These are phyloP conservation scores for Musa beccarii DNA, from an alignment of 176 grass and related monocot genomes.

Conservation along the genomic window DNA sequence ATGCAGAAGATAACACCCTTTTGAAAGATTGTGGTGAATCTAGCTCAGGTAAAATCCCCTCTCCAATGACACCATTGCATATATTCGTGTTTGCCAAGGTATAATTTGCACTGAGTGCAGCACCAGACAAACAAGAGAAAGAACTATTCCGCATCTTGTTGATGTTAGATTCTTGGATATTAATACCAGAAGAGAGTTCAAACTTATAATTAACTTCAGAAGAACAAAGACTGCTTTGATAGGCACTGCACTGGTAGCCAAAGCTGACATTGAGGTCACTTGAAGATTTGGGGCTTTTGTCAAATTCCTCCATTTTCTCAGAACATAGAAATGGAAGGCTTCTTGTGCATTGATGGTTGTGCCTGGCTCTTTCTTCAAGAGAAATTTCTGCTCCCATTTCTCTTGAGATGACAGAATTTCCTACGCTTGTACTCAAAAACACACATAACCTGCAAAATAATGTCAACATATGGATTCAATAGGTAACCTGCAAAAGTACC, in stretches of 20 bases:
- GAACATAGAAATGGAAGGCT: not conserved
- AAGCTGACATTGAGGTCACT: constrained; percentile 26
- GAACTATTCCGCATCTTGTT: constrained; percentile 47
- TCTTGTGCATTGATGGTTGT: not conserved
- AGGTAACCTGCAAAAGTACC: not conserved
- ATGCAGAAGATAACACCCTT: constrained; percentile 79
- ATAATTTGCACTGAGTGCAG: constrained; percentile 93
- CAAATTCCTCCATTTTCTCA: constrained; percentile 12
- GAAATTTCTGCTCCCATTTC: constrained; percentile 35
- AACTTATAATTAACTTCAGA: constrained; percentile 33
- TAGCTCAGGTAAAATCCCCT: constrained; percentile 87
- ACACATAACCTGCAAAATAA: constrained; percentile 10
- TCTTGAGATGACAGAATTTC: constrained; percentile 7
- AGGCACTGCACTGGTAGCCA: constrained; percentile 19
- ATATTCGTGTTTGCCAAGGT: constrained; percentile 96
- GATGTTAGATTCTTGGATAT: constrained; percentile 41
- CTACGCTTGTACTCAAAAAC: constrained; percentile 4
- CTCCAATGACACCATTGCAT: constrained; percentile 81
- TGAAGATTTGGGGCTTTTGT: not conserved
- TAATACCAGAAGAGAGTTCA: constrained; percentile 30
- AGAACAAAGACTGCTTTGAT: constrained; percentile 16
- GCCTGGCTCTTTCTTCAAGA: constrained; percentile 30
- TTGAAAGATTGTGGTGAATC: constrained; percentile 95
- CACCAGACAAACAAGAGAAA: constrained; percentile 94
- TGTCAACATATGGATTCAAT: not conserved